Conservation (phyloP, 257 asterid species). For the Solanum neorickii region DNA sequence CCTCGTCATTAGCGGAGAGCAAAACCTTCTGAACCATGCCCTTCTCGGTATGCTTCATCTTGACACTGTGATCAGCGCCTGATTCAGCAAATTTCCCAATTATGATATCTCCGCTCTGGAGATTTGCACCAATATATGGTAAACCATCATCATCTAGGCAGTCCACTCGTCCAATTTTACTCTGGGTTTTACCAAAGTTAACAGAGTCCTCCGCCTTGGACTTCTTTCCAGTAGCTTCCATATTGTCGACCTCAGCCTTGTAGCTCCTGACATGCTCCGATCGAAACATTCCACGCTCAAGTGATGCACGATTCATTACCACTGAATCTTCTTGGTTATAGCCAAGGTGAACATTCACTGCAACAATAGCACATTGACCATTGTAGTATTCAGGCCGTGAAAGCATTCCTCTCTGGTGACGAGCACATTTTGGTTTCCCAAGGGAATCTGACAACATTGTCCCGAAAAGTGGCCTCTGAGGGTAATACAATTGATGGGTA, state of each 20-base stretch:
- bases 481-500: conserved; percentile 73
- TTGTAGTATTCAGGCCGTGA: conserved; percentile 82
- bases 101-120: conserved; percentile 78
- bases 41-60: conserved; percentile 85
- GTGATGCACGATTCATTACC: conserved; percentile 86
- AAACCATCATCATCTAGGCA: conserved; percentile 92
- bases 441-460: conserved; percentile 77
- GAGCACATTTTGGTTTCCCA: conserved; percentile 43
- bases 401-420: conserved; percentile 45
- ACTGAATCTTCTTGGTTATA: conserved; percentile 94
- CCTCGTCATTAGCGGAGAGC: conserved; percentile 81
- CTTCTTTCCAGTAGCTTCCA: conserved; percentile 36
- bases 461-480: conserved; percentile 75
- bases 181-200: conserved; percentile 65
- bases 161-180: conserved; percentile 85
- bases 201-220: conserved; percentile 38
- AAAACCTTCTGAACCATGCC: conserved; percentile 94
- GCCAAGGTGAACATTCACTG: conserved; percentile 90
- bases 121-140: conserved; percentile 79
- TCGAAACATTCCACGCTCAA: conserved; percentile 95
- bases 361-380: conserved; percentile 89
- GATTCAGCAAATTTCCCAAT: conserved; percentile 78
- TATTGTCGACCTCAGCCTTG: conserved; percentile 67
- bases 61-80: conserved; percentile 77
- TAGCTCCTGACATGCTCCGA: conserved; percentile 78